Evolutionary conservation across 2,329 filamentous ascomycete species (phyloP).

Genomic region (Lasiodiplodia gonubiensis): DNA sequence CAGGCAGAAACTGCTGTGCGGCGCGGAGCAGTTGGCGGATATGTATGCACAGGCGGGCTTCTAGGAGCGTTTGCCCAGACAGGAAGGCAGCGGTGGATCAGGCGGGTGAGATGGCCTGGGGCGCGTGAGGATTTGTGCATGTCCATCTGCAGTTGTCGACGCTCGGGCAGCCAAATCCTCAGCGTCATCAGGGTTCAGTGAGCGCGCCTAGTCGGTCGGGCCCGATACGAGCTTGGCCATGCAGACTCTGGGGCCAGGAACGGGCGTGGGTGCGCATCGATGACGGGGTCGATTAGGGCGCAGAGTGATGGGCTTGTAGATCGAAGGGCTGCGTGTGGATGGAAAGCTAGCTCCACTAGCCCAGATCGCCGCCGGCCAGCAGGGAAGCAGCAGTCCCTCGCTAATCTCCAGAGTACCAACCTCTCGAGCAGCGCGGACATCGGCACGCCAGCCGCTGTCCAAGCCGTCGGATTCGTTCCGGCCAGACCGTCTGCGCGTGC

Average conservation of each 20-base stretch:
- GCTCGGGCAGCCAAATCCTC: constrained; percentile 4
- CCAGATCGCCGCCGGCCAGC: constrained; percentile 2
- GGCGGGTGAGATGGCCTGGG: background rate
- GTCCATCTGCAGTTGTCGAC: constrained; percentile 6
- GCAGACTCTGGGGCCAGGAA: constrained; percentile 19
- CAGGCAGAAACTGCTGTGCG: background rate
- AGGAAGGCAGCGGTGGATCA: background rate
- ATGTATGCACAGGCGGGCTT: background rate
- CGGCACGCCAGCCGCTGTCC: constrained; percentile 11
- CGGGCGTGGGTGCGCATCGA: constrained; percentile 10
- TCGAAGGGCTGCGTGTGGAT: constrained; percentile 12
- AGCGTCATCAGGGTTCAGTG: constrained; percentile 26
- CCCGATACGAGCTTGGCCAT: constrained; percentile 20
- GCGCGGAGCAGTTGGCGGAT: background rate
- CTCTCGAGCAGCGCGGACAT: constrained; percentile 11
- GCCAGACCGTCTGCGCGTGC: background rate
- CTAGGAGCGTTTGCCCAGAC: background rate
- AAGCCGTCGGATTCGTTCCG: background rate
- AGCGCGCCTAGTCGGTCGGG: background rate
- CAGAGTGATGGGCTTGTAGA: background rate
- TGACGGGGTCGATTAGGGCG: constrained; percentile 26
- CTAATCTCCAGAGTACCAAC: constrained; percentile 3
- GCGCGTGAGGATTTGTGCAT: constrained; percentile 4
- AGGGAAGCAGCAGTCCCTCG: constrained; percentile 9
- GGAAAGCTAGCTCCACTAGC: background rate